Evolutionary conservation across 2,329 filamentous ascomycete genomes (phyloP), one percentile per base, ranked within the genome.

Genomic region (Alternaria brassicicola): DNA sequence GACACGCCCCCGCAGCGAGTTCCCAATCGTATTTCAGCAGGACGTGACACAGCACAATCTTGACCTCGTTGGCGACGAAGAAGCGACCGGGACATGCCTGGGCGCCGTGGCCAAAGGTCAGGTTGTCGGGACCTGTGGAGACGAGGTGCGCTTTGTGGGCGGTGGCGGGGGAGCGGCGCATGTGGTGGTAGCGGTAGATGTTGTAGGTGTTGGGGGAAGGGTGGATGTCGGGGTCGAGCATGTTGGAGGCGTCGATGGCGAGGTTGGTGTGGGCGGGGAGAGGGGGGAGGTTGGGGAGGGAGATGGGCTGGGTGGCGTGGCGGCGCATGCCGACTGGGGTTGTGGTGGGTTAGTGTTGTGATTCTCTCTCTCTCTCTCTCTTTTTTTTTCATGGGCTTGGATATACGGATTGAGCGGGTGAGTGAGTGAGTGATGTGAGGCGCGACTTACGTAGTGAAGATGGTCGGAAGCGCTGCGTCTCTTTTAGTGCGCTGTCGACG

Each of bases 61-160:
- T 68, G 13, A 64, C 62, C 53, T 65, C 64, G 17, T 66, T 63
- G 6, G 58, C 59, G 0, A 64, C 67, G 38, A 71, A 69, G 54
- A 71, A 70, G 7, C 66, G 46, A 9, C 66, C 65, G 0, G 66
- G 67, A 15, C 66, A 70, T 4, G 35, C 19, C 0, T 57, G 28
- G 3, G 13, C 31, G 19, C 65, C 65, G 38, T 64, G 56, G 2
- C 67, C 64, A 43, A 70, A 69, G 3, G 17, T 45, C 1, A 69
- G 25, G 10, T 66, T 58, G 1, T 67, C 53, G 0, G 55, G 26
- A 9, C 41, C 6, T 1, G 41, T 52, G 6, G 33, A 33, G 8
- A 57, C 35, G 15, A 52, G 28, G 13, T 47, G 28, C 8, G 43
- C 8, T 4, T 48, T 31, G 4, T 13, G 36, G 8, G 21, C 31